Conservation (phyloP, 2,329 filamentous ascomycete genomes). For the Penicillium decumbens region DNA sequence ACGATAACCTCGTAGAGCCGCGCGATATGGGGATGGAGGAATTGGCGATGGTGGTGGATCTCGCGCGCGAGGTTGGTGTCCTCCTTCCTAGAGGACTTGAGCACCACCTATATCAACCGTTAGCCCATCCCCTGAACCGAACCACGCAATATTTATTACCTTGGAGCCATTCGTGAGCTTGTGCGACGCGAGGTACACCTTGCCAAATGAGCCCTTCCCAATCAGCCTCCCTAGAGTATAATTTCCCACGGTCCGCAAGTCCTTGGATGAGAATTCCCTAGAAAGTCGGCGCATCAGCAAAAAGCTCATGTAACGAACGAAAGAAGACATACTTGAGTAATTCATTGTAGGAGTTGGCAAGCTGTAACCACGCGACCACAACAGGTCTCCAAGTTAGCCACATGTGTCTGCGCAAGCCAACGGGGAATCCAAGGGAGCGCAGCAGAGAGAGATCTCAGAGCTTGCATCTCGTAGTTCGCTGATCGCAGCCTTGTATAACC, state of each 20-base stretch:
- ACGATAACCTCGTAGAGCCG: conserved; percentile 97
- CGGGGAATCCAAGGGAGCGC: neutral
- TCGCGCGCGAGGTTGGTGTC: conserved; percentile 94
- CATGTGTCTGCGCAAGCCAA: neutral
- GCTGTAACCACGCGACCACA: conserved; percentile 50
- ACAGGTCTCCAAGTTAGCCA: conserved; percentile 13
- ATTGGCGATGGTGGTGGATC: conserved; percentile 97
- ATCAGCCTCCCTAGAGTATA: conserved; percentile 88
- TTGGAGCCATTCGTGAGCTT: conserved; percentile 99
- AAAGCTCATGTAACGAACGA: neutral
- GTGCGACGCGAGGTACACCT: conserved; percentile 92
- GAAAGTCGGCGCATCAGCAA: conserved; percentile 14
- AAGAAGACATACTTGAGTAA: conserved; percentile 71
- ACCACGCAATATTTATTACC: conserved; percentile 46
- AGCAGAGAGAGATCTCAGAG: neutral
- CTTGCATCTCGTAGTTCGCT: neutral
- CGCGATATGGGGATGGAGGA: conserved; percentile 94
- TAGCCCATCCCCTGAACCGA: neutral
- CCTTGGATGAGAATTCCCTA: conserved; percentile 90
- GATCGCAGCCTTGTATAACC: neutral
- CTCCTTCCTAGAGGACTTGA: conserved; percentile 95
- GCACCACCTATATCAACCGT: conserved; percentile 66
- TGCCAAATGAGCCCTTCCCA: conserved; percentile 96
- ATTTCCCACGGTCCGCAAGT: conserved; percentile 89
- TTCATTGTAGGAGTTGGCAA: conserved; percentile 94